Conservation (phyloP, 2,329 filamentous ascomycete genomes). For the Ceratocystis alfenasii region DNA sequence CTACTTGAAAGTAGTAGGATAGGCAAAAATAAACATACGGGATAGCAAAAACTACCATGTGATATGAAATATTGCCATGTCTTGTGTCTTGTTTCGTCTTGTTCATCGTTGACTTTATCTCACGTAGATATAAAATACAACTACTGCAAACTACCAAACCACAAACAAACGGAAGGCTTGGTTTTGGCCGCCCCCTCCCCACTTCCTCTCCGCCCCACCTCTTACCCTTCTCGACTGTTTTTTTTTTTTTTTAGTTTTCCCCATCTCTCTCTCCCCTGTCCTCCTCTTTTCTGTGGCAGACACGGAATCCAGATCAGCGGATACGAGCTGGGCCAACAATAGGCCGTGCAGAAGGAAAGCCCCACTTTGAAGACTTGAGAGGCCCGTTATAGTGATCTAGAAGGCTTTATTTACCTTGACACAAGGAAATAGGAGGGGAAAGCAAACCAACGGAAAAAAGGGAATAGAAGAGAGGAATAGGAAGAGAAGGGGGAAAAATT, state of each 20-base stretch:
- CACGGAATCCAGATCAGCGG: slow-evolving; percentile 7
- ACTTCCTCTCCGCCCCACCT: not conserved
- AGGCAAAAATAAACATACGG: not conserved
- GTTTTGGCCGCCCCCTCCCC: not conserved
- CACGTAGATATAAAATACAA: not conserved
- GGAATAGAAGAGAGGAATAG: not conserved
- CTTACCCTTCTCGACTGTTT: not conserved
- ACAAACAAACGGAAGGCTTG: too few relatives aligned
- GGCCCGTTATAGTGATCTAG: too few relatives aligned
- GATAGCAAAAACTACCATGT: not conserved
- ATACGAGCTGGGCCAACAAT: slow-evolving; percentile 5
- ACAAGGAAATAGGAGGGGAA: not conserved
- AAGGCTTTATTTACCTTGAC: too few relatives aligned
- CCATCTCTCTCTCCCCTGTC: not conserved
- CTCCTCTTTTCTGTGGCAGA: not conserved
- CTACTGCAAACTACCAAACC: too few relatives aligned
- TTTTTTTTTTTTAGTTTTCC: not conserved
- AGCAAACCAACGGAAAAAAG: not conserved
- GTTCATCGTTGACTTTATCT: not conserved
- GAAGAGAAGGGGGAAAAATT: not conserved
- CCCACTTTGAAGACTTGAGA: not conserved
- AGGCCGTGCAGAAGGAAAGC: not conserved
- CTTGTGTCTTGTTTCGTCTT: not conserved
- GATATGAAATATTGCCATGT: not conserved
- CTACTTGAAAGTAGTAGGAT: not conserved